These are phyloP conservation scores for Metrosideros polymorpha DNA, from an alignment of 441 rosid species.

Conservation along the genomic window DNA sequence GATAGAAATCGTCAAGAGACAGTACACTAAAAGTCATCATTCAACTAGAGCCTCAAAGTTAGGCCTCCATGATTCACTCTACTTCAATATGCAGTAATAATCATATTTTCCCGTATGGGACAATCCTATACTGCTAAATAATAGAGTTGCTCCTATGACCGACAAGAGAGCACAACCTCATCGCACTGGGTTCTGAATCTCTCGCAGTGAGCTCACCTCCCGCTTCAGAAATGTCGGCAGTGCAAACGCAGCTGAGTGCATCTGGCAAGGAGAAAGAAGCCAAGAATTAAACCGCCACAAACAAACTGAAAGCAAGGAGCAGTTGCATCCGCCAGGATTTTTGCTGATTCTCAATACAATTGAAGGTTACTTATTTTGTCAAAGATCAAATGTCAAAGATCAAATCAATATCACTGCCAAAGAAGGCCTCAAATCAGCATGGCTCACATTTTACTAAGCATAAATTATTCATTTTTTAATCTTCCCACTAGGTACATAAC, in stretches of 20 bases:
- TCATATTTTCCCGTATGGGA: background rate
- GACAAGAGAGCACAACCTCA: background rate
- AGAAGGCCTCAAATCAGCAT: background rate
- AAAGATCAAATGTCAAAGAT: background rate
- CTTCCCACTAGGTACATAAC: background rate
- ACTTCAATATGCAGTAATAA: background rate
- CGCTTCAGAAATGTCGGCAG: conserved; percentile 71
- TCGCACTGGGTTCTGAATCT: background rate
- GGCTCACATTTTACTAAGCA: background rate
- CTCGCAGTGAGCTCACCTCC: conserved; percentile 51
- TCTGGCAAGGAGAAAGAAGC: conserved; percentile 26
- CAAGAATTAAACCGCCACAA: background rate
- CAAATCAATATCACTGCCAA: background rate
- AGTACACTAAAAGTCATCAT: background rate
- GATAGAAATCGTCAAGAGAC: background rate
- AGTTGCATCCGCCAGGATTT: background rate
- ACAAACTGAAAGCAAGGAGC: background rate
- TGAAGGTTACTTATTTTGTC: background rate
- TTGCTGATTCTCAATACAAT: background rate
- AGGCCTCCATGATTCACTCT: background rate
- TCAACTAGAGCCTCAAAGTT: background rate
- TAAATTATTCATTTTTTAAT: background rate
- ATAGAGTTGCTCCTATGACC: background rate
- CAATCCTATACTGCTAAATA: background rate
- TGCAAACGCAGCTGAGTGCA: conserved; percentile 84